Conservation (phyloP, 1,284 basidiomycete species). For the Abortiporus biennis region DNA sequence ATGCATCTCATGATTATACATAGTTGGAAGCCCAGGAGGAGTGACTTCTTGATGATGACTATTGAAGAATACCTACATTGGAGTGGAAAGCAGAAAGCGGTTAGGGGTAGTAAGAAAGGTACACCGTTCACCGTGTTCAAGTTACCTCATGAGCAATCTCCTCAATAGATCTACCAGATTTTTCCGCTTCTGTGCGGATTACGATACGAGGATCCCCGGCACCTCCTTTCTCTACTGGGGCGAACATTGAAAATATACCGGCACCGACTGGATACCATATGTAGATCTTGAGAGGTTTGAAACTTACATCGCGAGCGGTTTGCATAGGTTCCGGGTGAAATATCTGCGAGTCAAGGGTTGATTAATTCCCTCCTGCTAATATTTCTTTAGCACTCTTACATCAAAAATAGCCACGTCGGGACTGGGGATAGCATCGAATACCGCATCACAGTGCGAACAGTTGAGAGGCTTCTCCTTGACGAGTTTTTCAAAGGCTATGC, state of each 20-base stretch:
- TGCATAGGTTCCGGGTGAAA: neutral
- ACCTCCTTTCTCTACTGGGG: neutral
- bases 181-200: constrained; percentile 2
- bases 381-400: constrained; percentile 7
- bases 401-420: constrained; percentile 8
- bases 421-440: constrained; percentile 2
- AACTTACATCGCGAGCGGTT: neutral
- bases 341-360: neutral
- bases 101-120: no score
- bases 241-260: no score
- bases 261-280: neutral
- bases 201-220: constrained; percentile 7
- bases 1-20: constrained; percentile 7
- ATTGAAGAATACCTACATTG: no score
- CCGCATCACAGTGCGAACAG: constrained; percentile 6
- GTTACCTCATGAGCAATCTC: constrained; percentile 1
- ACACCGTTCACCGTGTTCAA: no score
- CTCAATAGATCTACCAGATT: neutral
- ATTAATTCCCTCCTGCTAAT: neutral
- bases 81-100: no score
- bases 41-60: no score
- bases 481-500: constrained; percentile 3
- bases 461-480: constrained; percentile 3
- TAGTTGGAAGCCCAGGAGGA: constrained; percentile 7
- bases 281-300: neutral